Percentiles rank a stretch among this genome's conserved stretches.
Conservation (phyloP, 2,329 filamentous ascomycete genomes). For the Fusarium sterilihyphosum region DNA sequence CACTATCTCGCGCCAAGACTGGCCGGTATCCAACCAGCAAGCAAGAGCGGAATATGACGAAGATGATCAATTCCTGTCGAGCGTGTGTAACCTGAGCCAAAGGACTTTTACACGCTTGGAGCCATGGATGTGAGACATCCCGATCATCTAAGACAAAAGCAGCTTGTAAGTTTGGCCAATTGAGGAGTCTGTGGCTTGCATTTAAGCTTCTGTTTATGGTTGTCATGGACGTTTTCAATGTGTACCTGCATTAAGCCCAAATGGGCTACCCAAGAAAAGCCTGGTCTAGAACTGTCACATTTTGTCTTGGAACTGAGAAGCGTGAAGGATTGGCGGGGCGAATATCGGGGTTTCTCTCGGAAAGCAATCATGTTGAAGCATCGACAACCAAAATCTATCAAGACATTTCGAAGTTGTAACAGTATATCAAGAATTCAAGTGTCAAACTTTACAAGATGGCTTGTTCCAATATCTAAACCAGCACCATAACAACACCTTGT, state of each 20-base stretch:
- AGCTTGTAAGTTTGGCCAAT: background rate
- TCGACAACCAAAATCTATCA: background rate
- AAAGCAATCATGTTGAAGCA: background rate
- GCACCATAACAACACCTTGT: background rate
- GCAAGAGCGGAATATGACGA: no score
- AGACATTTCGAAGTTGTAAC: fast-evolving
- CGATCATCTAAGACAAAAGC: background rate
- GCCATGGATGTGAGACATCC: background rate
- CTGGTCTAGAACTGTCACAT: background rate
- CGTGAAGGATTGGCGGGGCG: background rate
- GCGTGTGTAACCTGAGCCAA: no score
- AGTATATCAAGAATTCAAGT: background rate
- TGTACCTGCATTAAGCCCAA: background rate
- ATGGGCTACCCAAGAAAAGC: background rate
- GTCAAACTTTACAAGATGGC: background rate
- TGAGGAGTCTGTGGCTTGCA: background rate
- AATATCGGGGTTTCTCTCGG: no score
- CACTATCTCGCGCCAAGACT: background rate
- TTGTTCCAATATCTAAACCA: background rate
- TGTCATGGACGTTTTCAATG: background rate
- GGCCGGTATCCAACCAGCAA: fast-evolving
- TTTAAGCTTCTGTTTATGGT: constrained; percentile 19
- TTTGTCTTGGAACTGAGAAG: background rate
- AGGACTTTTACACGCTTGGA: background rate
- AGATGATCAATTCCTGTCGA: background rate